A percentile compares a stretch with the other conserved stretches of the same genome.
Conservation (phyloP, 2,329 filamentous ascomycete genomes). For the Trichophyton rubrum region DNA sequence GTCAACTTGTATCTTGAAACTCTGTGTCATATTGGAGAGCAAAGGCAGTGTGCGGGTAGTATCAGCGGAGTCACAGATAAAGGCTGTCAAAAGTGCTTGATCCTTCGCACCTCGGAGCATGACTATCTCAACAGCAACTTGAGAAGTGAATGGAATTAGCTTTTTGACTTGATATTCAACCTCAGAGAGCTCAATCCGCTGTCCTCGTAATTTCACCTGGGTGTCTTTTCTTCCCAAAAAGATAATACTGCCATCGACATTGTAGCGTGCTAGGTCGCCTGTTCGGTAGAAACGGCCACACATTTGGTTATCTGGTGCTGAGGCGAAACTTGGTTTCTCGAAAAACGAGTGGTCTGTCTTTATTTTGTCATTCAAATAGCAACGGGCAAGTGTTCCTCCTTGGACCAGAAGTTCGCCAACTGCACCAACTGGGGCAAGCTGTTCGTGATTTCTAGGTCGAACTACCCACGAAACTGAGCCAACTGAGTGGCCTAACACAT, state of each 20-base stretch:
- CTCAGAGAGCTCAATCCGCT: constrained; percentile 71
- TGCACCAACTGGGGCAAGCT: constrained; percentile 27
- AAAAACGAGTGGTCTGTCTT: constrained; percentile 24
- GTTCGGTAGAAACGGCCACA: not conserved
- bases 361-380: constrained; percentile 30
- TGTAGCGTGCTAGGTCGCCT: constrained; percentile 16
- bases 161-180: constrained; percentile 53
- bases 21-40: not conserved
- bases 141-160: not conserved
- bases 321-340: not conserved
- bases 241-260: constrained; percentile 11
- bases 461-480: constrained; percentile 23
- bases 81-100: not conserved
- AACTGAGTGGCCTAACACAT: constrained; percentile 26
- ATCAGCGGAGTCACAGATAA: not conserved
- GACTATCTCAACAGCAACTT: not conserved
- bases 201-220: constrained; percentile 75
- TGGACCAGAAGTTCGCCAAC: constrained; percentile 27
- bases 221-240: constrained; percentile 18
- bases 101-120: constrained; percentile 20
- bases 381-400: constrained; percentile 27
- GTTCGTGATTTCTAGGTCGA: constrained; percentile 22
- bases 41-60: not conserved
- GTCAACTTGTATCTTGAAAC: constrained; percentile 4
- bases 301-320: constrained; percentile 18